A percentile compares a stretch with the other conserved stretches of the same genome.
These are phyloP conservation scores for Populus simonii DNA, from an alignment of 345 rosid genomes.

Conservation along the genomic window DNA sequence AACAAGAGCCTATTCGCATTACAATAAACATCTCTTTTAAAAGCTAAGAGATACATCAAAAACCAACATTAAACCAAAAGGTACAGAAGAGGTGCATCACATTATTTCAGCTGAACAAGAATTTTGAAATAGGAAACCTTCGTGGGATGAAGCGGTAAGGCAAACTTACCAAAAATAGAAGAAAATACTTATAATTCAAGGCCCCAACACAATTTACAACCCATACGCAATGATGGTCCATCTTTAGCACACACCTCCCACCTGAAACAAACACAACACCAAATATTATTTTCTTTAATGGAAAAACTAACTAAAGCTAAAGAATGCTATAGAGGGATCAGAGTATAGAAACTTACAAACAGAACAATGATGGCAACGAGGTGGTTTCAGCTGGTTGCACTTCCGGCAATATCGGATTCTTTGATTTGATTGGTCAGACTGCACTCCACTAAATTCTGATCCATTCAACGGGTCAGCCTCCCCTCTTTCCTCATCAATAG, in stretches of 20 bases:
- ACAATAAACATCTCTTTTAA: not conserved
- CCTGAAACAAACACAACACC: conserved; percentile 49
- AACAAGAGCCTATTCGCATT: not conserved
- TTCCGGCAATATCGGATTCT: conserved; percentile 79
- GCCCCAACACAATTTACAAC: conserved; percentile 99
- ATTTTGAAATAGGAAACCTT: not conserved
- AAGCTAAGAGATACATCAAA: not conserved
- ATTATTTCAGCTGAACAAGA: not conserved
- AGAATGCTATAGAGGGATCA: not conserved
- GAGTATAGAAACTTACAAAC: conserved; percentile 61
- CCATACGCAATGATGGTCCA: conserved; percentile 99
- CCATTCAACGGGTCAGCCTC: conserved; percentile 72
- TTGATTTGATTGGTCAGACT: conserved; percentile 53
- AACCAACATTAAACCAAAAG: not conserved
- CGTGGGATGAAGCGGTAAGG: not conserved
- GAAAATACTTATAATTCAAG: conserved; percentile 84
- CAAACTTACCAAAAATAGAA: conserved; percentile 84
- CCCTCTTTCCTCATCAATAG: conserved; percentile 71
- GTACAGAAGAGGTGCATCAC: not conserved
- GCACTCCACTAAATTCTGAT: conserved; percentile 54
- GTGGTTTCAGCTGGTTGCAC: conserved; percentile 87
- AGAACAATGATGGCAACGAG: conserved; percentile 96
- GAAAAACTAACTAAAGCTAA: not conserved
- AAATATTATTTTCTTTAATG: conserved; percentile 12
- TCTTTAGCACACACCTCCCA: conserved; percentile 85